phyloP scores from a whole-genome alignment of 1,284 basidiomycete species.

The Ceratobasidium sp. region DNA sequence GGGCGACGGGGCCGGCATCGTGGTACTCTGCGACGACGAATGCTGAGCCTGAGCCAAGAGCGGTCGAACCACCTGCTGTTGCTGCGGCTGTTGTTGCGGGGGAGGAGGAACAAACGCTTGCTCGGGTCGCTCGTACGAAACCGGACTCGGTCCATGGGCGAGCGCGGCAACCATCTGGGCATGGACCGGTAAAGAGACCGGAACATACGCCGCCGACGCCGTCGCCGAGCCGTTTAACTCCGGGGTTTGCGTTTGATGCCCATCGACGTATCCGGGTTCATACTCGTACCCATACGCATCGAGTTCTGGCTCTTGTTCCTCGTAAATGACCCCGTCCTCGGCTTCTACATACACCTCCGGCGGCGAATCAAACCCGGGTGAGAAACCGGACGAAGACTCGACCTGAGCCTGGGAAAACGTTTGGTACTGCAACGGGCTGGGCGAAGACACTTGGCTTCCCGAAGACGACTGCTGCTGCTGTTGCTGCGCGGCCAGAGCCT shows the following conservation, averaged over 20 bases:
- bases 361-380: slow-evolving; percentile 6
- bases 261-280: neutral
- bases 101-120: too few species aligned
- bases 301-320: neutral
- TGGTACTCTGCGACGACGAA: neutral
- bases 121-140: too few species aligned
- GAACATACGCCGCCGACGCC: neutral
- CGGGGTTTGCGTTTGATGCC: too few species aligned
- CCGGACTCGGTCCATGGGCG: neutral
- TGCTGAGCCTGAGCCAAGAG: neutral
- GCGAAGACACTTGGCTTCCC: neutral
- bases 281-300: neutral
- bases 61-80: neutral
- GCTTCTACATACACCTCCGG: neutral
- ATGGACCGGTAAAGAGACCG: neutral
- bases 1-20: neutral
- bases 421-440: neutral
- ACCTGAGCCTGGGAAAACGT: slow-evolving; percentile 13
- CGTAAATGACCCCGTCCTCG: neutral
- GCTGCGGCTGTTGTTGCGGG: too few species aligned
- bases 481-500: neutral
- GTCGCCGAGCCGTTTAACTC: too few species aligned
- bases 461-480: neutral
- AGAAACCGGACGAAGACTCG: neutral
- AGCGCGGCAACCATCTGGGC: neutral